Evolutionary conservation across 1,284 basidiomycete species (phyloP).

Genomic region (Trametes polyzona): DNA sequence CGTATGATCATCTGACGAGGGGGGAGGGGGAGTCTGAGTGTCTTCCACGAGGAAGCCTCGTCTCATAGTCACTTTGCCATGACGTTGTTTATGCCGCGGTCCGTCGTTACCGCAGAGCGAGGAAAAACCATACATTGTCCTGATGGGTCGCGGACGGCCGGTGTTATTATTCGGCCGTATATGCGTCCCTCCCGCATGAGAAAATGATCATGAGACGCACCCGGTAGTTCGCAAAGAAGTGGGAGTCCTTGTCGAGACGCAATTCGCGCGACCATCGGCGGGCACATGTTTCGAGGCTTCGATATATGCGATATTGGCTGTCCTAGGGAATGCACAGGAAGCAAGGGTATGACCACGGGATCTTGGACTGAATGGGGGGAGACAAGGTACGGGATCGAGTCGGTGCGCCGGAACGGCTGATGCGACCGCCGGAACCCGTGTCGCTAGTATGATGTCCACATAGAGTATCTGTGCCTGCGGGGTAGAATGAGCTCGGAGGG

Average conservation of each 20-base stretch:
- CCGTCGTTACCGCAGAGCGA: not conserved
- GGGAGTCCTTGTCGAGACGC: too few relatives aligned
- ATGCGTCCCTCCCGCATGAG: not conserved
- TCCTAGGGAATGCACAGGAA: too few relatives aligned
- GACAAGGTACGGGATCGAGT: not conserved
- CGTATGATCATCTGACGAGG: not conserved
- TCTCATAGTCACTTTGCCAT: slow-evolving; percentile 6
- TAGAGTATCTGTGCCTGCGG: slow-evolving; percentile 1
- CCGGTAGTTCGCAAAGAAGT: too few relatives aligned
- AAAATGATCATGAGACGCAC: not conserved
- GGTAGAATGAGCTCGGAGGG: not conserved
- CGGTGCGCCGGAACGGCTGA: not conserved
- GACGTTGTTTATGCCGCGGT: not conserved
- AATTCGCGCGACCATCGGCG: not conserved
- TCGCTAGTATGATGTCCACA: not conserved
- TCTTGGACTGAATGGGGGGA: too few relatives aligned
- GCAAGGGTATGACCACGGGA: too few relatives aligned
- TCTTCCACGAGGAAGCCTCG: not conserved
- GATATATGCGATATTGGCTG: too few relatives aligned
- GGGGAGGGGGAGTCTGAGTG: not conserved
- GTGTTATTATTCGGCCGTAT: not conserved
- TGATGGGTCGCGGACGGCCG: not conserved
- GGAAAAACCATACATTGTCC: not conserved
- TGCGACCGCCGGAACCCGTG: not conserved
- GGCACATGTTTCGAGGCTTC: too few relatives aligned